Base-by-base conservation (phyloP, 495 filamentous ascomycete species). In the Penicillium mononematosum region DNA sequence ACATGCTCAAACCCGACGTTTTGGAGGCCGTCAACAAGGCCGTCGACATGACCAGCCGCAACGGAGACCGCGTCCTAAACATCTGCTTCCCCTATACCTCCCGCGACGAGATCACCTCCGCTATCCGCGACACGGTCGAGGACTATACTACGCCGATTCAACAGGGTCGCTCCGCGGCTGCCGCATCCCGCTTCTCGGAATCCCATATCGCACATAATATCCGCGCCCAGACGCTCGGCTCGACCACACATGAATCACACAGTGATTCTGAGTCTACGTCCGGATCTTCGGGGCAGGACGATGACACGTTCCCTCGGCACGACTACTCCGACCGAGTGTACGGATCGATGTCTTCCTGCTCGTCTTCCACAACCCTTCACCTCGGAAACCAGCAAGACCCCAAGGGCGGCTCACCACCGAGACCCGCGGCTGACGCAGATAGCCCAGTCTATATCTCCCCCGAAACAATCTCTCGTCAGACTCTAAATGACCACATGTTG, bases 1-100 rank as follows among this genome's bases (percentile, higher is more conserved):
- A 91, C 45, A 69, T 98, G 36, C 78, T 98, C 20, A 85, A 88
- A 54, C 85, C 83, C 11, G 94, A 98, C 60, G 92, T 98, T 3
- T 76, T 95, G 61, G 89, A 91, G 55, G 91, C 89, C 4, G 85
- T 97, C 17, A 89, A 96, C 63, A 83, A 81, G 51, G 91, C 92
- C 6, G 86, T 89, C 14, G 83, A 87, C 25, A 80, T 94, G 78
- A 98, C 94, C 11, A 87, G 82, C 64, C 75, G 86, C 60, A 97
- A 98, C 71, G 85, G 85, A 42, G 82, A 88, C 49, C 86, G 89
- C 20, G 83, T 96, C 50, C 79, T 98, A 31, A 98, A 98, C 67
- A 88, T 98, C 54, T 98, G 94, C 77, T 96, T 96, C 65, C 93
- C 94, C 1, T 98, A 98, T 69, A 98, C 95, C 5, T 94, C 91